Percentiles rank a stretch among this genome's conserved stretches.
Evolutionary conservation across 108 stramenopile species (phyloP).

Genomic region (Cylindrotheca closterium): DNA sequence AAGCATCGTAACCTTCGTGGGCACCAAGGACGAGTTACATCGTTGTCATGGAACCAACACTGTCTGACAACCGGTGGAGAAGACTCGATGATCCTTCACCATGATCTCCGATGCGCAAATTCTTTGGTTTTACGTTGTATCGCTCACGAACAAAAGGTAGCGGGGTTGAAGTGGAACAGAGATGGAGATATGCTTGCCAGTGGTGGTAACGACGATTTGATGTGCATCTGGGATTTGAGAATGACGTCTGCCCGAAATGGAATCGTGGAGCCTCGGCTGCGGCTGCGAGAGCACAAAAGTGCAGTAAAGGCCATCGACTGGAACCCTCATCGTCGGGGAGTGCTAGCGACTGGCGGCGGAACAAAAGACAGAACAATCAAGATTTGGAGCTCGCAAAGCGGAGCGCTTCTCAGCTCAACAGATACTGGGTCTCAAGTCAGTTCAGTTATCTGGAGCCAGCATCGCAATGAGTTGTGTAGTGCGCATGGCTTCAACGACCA

Average conservation of each 20-base stretch:
- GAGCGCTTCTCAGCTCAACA: slow-evolving; percentile 75
- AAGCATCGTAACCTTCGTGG: no score
- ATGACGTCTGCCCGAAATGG: neutral
- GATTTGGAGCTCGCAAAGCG: slow-evolving; percentile 86
- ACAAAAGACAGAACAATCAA: slow-evolving; percentile 94
- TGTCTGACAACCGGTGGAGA: no score
- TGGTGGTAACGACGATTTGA: slow-evolving; percentile 5
- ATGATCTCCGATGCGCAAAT: no score
- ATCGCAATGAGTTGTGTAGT: slow-evolving; percentile 85
- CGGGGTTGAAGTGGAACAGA: slow-evolving; percentile 4
- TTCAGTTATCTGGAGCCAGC: slow-evolving; percentile 78
- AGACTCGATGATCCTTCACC: no score
- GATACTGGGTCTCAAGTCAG: slow-evolving; percentile 92
- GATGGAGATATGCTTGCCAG: slow-evolving; percentile 9
- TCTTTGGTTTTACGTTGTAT: no score
- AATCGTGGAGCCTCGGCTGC: slow-evolving; percentile 33
- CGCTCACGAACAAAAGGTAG: neutral
- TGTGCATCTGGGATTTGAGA: slow-evolving; percentile 3
- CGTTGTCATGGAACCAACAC: no score
- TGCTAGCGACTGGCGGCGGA: slow-evolving; percentile 90
- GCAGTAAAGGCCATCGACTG: slow-evolving; percentile 95
- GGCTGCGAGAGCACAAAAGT: slow-evolving; percentile 79
- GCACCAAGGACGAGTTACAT: no score
- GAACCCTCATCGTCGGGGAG: slow-evolving; percentile 87
- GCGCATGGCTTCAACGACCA: slow-evolving; percentile 87